Base-by-base conservation (phyloP, 768 basidiomycete genomes). In the Boletus huronensis region DNA sequence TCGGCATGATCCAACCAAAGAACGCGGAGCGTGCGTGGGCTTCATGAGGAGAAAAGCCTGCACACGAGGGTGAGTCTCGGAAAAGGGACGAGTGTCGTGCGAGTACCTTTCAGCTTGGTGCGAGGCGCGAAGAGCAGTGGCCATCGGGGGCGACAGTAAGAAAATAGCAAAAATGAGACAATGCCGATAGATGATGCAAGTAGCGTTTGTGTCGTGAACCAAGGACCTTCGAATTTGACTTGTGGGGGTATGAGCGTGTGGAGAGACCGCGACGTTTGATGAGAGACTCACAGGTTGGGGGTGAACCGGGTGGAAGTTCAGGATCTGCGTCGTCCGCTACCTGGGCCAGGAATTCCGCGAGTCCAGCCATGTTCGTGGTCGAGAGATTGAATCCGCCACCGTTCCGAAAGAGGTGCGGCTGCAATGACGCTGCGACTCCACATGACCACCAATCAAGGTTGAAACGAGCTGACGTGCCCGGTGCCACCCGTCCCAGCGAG, bases 1-100 rank as follows among this genome's bases (percentile, higher is more conserved):
- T 98, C 1, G 96, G 96, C 61, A 96, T 72, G 49, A 99, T 90
- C 96, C 97, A 99, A 25, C 93, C 93, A 72, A 97, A 93, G 74
- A 97, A 90, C 0, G 88, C 84, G 55, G 82, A 79, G 62, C 91
- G 88, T 3, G 85, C 84, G 65, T 95, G 93, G 0, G 90, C 93
- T 70, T 95, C 93, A 60, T 93, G 91, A 19, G 93, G 93, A 5
- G 93, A 95, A 74, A 96, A 96, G 3, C 88, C 93, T 94, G 64
- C 5, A 21, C 25, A 28, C 3, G 31, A 40, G n/a, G 23, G 50
- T 62, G 32, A 65, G 47, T 17, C 8, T 25, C 19, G 28, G 45
- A 32, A 5, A 32, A 14, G 5, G 3, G 47, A 46, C 5, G 31
- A 31, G 46, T 53, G 48, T 28, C 50, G 21, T 1, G 51, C n/a